A percentile compares a stretch with the other conserved stretches of the same genome.
These are phyloP conservation scores for Cercospora sesami DNA, from an alignment of 2,329 filamentous ascomycete genomes.

Conservation along the genomic window DNA sequence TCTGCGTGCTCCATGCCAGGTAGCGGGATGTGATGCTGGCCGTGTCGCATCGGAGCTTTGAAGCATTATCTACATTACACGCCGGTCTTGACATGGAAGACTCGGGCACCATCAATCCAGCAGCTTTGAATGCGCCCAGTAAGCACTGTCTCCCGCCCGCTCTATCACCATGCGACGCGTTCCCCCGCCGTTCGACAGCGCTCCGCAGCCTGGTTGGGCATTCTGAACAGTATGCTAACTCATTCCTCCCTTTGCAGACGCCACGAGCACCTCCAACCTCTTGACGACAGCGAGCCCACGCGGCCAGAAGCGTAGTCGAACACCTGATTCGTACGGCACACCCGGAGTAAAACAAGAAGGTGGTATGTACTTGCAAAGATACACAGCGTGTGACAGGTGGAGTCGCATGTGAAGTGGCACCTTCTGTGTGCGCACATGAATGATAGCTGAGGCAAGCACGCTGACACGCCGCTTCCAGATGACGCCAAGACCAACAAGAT, in stretches of 20 bases:
- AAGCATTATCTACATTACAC: constrained; percentile 34
- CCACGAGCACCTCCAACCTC: constrained; percentile 45
- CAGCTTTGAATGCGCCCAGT: constrained; percentile 79
- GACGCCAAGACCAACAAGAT: constrained; percentile 53
- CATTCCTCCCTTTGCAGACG: not conserved
- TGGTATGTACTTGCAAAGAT: constrained; percentile 61
- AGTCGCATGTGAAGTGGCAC: not conserved
- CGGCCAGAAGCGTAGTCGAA: constrained; percentile 77
- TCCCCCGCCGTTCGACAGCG: not conserved
- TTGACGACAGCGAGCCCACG: constrained; percentile 57
- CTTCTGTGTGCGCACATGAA: not conserved
- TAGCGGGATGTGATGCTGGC: constrained; percentile 42
- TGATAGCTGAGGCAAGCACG: constrained; percentile 9
- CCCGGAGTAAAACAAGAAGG: constrained; percentile 57
- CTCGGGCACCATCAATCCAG: constrained; percentile 87
- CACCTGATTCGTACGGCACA: constrained; percentile 61
- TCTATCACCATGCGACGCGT: constrained; percentile 27
- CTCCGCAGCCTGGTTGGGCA: not conserved
- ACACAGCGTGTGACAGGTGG: constrained; percentile 2
- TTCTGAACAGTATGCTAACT: not conserved
- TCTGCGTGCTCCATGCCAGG: constrained; percentile 28
- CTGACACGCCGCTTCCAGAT: constrained; percentile 40
- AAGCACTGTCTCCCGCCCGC: constrained; percentile 37
- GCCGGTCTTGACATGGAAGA: constrained; percentile 58
- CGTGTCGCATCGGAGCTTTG: constrained; percentile 37